These are phyloP conservation scores for Prinsepia uniflora DNA, from an alignment of 306 rosid species.

Conservation along the genomic window DNA sequence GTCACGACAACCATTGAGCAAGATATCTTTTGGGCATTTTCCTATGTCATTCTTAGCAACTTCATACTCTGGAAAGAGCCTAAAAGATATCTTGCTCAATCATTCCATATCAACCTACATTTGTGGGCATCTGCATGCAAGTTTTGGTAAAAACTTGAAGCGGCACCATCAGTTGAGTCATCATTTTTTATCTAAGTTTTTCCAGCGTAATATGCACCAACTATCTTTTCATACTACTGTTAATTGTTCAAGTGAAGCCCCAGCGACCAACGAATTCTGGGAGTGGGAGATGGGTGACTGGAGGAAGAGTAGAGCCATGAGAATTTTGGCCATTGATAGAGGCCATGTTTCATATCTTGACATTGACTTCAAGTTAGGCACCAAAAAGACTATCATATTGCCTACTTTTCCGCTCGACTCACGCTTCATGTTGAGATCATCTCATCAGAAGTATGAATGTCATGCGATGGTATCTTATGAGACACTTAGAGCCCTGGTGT, in stretches of 20 bases:
- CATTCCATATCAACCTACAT: constrained; percentile 83
- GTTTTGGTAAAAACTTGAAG: constrained; percentile 80
- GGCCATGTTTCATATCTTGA: constrained; percentile 77
- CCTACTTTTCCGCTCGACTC: constrained; percentile 97
- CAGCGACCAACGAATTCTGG: constrained; percentile 67
- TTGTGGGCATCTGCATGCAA: constrained; percentile 89
- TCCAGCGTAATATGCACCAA: constrained; percentile 62
- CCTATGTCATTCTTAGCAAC: constrained; percentile 81
- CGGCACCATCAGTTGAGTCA: constrained; percentile 61
- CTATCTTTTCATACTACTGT: constrained; percentile 33
- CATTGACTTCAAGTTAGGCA: constrained; percentile 61
- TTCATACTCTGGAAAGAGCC: constrained; percentile 66
- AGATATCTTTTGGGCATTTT: constrained; percentile 89
- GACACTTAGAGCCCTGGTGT: constrained; percentile 69
- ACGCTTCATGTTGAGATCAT: constrained; percentile 59
- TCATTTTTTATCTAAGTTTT: constrained; percentile 39
- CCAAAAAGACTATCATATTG: constrained; percentile 48
- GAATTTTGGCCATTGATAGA: constrained; percentile 78
- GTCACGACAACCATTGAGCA: constrained; percentile 55
- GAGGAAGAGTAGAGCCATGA: constrained; percentile 77
- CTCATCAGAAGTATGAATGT: constrained; percentile 55
- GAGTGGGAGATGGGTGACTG: constrained; percentile 99
- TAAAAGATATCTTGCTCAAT: constrained; percentile 67
- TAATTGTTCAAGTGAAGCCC: constrained; percentile 57
- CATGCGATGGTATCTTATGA: constrained; percentile 50